These are phyloP conservation scores for Physaria fendleri DNA, from an alignment of 345 rosid genomes.

Conservation along the genomic window DNA sequence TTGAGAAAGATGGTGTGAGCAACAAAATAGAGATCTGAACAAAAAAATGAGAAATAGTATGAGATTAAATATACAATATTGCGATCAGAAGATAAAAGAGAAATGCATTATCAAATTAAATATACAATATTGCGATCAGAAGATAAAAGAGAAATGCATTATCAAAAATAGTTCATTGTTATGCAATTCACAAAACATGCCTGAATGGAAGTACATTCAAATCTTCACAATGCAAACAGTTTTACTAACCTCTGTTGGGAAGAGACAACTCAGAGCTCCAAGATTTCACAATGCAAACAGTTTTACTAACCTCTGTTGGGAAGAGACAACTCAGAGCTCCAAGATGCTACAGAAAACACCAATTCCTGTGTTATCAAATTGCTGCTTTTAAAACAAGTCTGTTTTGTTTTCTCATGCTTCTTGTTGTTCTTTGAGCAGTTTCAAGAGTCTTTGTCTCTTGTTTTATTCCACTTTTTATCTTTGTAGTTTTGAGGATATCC, in stretches of 20 bases:
- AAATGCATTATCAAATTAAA: not conserved
- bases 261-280: too few species aligned
- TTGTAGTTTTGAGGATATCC: conserved; percentile 16
- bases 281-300: too few species aligned
- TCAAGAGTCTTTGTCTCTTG: conserved; percentile 26
- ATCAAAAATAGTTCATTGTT: not conserved
- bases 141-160: not conserved
- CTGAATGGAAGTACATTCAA: not conserved
- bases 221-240: too few species aligned
- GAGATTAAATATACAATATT: not conserved
- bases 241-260: too few species aligned
- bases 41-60: not conserved
- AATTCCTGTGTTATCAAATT: too few species aligned
- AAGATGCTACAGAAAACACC: too few species aligned
- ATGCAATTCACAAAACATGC: not conserved
- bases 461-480: conserved; percentile 16
- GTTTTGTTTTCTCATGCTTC: conserved; percentile 44
- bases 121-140: not conserved
- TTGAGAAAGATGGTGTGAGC: too few species aligned
- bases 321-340: too few species aligned
- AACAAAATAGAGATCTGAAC: conserved; percentile 71
- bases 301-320: too few species aligned
- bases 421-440: conserved; percentile 35
- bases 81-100: not conserved
- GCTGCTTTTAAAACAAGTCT: too few species aligned